Evolutionary conservation across 2,329 filamentous ascomycete species (phyloP), one percentile per base, ranked within the genome.

Genomic region (Claviceps arundinis): DNA sequence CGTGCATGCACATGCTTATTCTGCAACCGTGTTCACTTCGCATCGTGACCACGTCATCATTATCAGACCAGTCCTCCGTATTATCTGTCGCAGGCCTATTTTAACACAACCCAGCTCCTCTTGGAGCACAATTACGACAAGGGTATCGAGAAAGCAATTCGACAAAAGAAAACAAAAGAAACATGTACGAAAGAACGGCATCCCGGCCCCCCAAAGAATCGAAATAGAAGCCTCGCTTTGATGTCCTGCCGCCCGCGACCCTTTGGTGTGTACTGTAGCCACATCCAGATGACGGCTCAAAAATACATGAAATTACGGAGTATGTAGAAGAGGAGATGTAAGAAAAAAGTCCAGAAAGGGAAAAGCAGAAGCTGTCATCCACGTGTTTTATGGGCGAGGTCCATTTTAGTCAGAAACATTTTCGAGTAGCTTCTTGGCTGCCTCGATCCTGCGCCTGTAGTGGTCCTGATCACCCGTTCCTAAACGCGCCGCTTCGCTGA

Each of bases 361-460:
- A 47, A 9, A 37, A 22, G 37, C 1, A 45, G 5, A 45, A 34
- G 30, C 30, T 11, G 9, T 34, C 30, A 34, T 34, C 30, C 9
- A 34, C 30, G 9, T 34, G 30, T 11, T 34, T 9, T 34, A 11
- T 34, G 30, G 9, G 30, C 3, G 9, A 34, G 9, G 30, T 9
- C 9, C 30, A 34, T 34, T 30, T 37, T 19, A 24, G 37, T 49
- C 51, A 8, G 38, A 38, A 4, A 45, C 24, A 17, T 42, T 51
- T 58, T 91, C 87, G 34, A 95, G 71, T 3, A 87, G 77, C 50
- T 79, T 75, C 54, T 82, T 80, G 5, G 89, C 89, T 50, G 81
- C 79, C 58, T 94, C 87, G 49, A 95, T 75, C 58, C 85, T 76
- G 56, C 85, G 73, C 54, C 88, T 74, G 65, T 86, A 81, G 54